Evolutionary conservation across 2,329 filamentous ascomycete genomes (phyloP), one percentile per base, ranked within the genome.

Genomic region (Clonostachys byssicola): DNA sequence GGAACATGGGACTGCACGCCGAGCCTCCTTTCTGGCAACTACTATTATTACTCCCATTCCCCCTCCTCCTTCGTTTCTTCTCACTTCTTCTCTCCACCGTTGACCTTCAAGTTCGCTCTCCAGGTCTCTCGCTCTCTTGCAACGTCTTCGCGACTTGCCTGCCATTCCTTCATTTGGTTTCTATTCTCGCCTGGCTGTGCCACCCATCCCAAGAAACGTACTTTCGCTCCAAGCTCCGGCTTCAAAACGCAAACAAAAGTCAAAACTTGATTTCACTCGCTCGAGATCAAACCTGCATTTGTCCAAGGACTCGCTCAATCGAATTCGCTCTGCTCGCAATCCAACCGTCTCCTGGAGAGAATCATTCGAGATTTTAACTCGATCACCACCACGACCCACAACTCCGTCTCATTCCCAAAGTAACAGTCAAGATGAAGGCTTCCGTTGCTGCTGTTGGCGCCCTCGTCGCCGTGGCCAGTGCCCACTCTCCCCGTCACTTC

Each of bases 361-460:
- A 30, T 9, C 10, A 30, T 6, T 30, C 23, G 23, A 10, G 23
- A 30, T 30, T 30, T 10, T 30, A 30, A 30, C 23, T 30, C 23
- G 23, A 30, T 30, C 23, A 30, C 23, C 23, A 30, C 9, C 23
- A 30, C 23, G 12, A n/a, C 36, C 17, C 17, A 39, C 36, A n/a
- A 39, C 36, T 8, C 36, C 36, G 40, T 14, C 16, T 39, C 12
- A 12, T 43, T 34, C 23, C 38, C 17, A 49, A 40, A 16, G 40
- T 23, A 33, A 40, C 30, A 42, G 34, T 16, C 66, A 75, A 67
- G 48, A 79, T 79, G 75, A 75, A 76, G 68, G 61, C 72, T 52
- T 59, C 63, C 51, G 53, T 67, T 47, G 60, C 73, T 54, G 56
- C 62, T 54, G 54, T 75, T 54, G 71, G 69, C 65, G 62, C 74